A percentile compares a stretch with the other conserved stretches of the same genome.
Conservation (phyloP, 2,329 filamentous ascomycete species). For the Aspergillus quadrilineatus region DNA sequence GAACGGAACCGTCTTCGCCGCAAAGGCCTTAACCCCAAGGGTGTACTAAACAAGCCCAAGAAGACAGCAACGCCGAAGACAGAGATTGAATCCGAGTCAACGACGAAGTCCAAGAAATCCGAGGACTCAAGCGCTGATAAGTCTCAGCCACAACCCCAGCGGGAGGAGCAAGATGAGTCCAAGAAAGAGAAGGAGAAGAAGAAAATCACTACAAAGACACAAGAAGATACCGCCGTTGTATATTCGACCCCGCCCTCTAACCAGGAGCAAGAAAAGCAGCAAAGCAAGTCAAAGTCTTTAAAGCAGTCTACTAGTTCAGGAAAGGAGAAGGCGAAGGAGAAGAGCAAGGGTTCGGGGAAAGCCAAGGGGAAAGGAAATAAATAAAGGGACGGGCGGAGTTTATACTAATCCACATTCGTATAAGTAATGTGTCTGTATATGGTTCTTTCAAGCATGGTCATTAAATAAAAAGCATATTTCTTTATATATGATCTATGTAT, state of each 20-base stretch:
- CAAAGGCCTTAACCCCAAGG: slow-evolving; percentile 71
- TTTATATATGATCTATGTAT: not conserved
- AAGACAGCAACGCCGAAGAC: slow-evolving; percentile 16
- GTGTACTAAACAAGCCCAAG: slow-evolving; percentile 45
- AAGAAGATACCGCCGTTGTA: not conserved
- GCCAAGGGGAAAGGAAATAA: slow-evolving; percentile 23
- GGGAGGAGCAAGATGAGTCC: slow-evolving; percentile 18
- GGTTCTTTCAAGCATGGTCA: slow-evolving; percentile 9
- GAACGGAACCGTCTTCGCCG: slow-evolving; percentile 71
- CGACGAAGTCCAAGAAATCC: slow-evolving; percentile 15
- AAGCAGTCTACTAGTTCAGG: slow-evolving; percentile 20
- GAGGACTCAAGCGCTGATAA: slow-evolving; percentile 16
- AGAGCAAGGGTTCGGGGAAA: not conserved
- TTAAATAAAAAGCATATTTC: slow-evolving; percentile 18
- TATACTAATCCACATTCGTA: not conserved
- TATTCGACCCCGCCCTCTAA: not conserved
- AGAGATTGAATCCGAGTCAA: slow-evolving; percentile 23
- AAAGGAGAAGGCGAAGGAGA: slow-evolving; percentile 22
- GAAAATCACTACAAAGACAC: slow-evolving; percentile 15
- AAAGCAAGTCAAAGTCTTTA: slow-evolving; percentile 11
- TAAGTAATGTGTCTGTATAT: not conserved
- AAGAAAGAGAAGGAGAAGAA: slow-evolving; percentile 19
- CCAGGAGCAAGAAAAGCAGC: slow-evolving; percentile 14
- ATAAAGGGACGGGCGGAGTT: slow-evolving; percentile 21
- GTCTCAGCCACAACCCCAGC: not conserved